These are phyloP conservation scores for Colletotrichum kahawae DNA, from an alignment of 2,329 filamentous ascomycete genomes.

Conservation along the genomic window DNA sequence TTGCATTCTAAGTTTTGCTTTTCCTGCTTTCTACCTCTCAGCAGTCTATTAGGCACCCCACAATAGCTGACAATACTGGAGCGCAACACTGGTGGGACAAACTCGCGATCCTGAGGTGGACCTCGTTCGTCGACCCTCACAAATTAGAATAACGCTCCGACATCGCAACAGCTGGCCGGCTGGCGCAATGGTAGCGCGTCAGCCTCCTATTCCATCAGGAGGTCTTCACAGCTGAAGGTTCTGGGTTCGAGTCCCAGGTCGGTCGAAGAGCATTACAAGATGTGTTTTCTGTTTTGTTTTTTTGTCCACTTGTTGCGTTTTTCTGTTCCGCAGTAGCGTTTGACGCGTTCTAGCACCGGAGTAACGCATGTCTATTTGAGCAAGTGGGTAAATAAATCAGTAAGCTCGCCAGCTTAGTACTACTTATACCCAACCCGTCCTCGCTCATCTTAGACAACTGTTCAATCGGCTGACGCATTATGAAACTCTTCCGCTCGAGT, in stretches of 20 bases:
- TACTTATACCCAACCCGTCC: not conserved
- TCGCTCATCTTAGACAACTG: not conserved
- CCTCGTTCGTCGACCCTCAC: not conserved
- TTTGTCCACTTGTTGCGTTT: not conserved
- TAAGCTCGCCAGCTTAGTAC: fast-evolving
- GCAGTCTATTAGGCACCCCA: not conserved
- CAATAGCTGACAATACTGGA: not conserved
- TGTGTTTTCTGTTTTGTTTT: not conserved
- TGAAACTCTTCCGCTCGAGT: not conserved
- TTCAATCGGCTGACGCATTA: no score
- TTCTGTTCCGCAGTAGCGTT: not conserved
- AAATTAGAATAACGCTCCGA: not conserved
- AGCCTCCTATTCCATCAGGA: constrained; percentile 3
- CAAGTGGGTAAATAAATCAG: not conserved
- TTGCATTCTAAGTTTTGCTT: not conserved
- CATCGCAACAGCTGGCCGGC: not conserved
- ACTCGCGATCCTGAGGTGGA: not conserved
- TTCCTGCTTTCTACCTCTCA: not conserved
- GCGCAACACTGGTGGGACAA: not conserved
- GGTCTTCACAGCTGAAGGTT: constrained; percentile 8
- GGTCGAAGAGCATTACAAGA: not conserved
- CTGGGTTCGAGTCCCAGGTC: constrained; percentile 22
- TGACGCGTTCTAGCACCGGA: fast-evolving
- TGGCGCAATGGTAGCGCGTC: constrained; percentile 22
- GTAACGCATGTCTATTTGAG: not conserved